phyloP scores from a whole-genome alignment of 768 basidiomycete genomes.

The Leccinellum luteum region DNA sequence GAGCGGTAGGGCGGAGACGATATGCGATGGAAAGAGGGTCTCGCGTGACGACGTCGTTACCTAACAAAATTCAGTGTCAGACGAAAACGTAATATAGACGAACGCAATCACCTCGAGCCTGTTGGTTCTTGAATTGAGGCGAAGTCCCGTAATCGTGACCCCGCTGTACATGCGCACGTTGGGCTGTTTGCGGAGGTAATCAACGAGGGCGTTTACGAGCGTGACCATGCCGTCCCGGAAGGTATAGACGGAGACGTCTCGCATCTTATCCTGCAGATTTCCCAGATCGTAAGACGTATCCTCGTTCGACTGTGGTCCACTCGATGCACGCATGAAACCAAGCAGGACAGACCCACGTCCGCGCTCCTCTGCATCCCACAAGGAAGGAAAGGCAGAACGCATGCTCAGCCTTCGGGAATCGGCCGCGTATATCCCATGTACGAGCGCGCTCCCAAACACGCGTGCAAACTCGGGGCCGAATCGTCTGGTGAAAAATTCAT shows the following conservation, averaged over 20 bases:
- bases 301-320: constrained; percentile 1
- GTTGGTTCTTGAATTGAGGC: constrained; percentile 29
- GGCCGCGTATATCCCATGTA: constrained; percentile 92
- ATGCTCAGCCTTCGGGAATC: constrained; percentile 75
- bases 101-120: constrained; percentile 44
- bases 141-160: constrained; percentile 38
- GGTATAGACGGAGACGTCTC: constrained; percentile 72
- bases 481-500: constrained; percentile 70
- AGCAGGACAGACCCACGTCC: constrained; percentile 69
- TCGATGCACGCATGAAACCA: constrained; percentile 44
- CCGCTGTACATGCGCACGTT: constrained; percentile 60
- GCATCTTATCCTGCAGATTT: constrained; percentile 45
- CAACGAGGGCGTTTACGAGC: constrained; percentile 56
- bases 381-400: constrained; percentile 68
- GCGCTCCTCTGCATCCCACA: constrained; percentile 68
- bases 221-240: constrained; percentile 74
- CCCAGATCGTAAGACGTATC: constrained; percentile 48
- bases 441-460: constrained; percentile 72
- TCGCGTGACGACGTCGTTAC: constrained; percentile 34
- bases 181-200: constrained; percentile 39
- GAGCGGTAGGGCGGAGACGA: constrained; percentile 79
- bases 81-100: background rate
- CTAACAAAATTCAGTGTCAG: constrained; percentile 18
- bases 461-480: constrained; percentile 74
- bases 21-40: constrained; percentile 49